A percentile compares a stretch with the other conserved stretches of the same genome.
phyloP scores from a whole-genome alignment of 73 alveolate genomes.

The Paramecium octaurelia region DNA sequence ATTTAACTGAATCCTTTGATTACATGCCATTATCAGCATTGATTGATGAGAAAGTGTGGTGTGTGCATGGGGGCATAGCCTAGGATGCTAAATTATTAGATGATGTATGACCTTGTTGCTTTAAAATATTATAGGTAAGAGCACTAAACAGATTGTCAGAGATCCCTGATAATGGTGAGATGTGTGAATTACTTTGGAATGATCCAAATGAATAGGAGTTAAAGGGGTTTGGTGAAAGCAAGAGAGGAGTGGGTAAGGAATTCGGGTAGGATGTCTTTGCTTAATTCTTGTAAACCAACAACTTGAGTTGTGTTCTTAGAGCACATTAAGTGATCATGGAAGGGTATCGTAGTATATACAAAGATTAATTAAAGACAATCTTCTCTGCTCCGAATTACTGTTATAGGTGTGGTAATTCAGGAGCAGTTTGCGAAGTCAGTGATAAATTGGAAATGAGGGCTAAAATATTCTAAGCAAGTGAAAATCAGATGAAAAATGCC shows the following conservation, averaged over 20 bases:
- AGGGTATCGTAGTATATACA: conserved; percentile 87
- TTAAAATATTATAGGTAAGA: background rate
- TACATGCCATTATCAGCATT: conserved; percentile 85
- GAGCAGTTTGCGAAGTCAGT: conserved; percentile 54
- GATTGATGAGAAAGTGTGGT: conserved; percentile 86
- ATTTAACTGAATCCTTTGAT: conserved; percentile 90
- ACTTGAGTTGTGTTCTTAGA: conserved; percentile 57
- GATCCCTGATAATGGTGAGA: conserved; percentile 57
- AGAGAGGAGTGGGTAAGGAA: conserved; percentile 59
- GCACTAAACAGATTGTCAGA: conserved; percentile 54
- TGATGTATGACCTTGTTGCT: conserved; percentile 45
- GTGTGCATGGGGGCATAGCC: conserved; percentile 92
- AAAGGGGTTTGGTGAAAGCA: conserved; percentile 54
- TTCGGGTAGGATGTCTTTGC: conserved; percentile 57
- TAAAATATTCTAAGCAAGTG: conserved; percentile 48
- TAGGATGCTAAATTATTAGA: conserved; percentile 57
- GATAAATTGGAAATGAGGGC: conserved; percentile 22
- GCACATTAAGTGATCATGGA: conserved; percentile 93
- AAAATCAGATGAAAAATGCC: conserved; percentile 40
- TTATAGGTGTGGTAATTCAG: conserved; percentile 87
- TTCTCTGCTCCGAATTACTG: conserved; percentile 90
- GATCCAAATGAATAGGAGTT: conserved; percentile 80
- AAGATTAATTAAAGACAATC: conserved; percentile 70
- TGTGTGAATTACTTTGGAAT: conserved; percentile 88
- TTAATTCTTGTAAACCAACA: conserved; percentile 16